phyloP scores from a whole-genome alignment of 768 basidiomycete species.

The Phlebiopsis flavidoalba region DNA sequence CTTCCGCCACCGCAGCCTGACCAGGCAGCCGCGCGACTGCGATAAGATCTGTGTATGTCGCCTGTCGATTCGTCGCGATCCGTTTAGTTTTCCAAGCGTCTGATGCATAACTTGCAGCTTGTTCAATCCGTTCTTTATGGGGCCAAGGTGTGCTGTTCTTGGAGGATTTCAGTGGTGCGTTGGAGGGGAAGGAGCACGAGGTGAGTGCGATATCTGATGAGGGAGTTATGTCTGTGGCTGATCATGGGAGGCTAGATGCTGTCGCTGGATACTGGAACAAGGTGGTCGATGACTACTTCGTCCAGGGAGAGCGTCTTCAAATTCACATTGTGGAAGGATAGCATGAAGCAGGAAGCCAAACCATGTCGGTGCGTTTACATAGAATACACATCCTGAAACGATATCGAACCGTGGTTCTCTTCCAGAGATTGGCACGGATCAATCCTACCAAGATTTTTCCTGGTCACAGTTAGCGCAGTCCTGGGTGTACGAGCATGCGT shows the following conservation, averaged over 20 bases:
- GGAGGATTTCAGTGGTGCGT: slow-evolving; percentile 63
- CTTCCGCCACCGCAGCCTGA: not conserved
- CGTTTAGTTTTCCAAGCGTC: not conserved
- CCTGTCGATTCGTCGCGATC: not conserved
- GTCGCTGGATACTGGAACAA: slow-evolving; percentile 53
- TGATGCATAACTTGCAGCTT: not conserved
- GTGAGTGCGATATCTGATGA: slow-evolving; percentile 27
- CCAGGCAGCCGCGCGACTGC: not conserved
- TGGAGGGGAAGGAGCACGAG: slow-evolving; percentile 48
- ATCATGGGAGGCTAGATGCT: not conserved
- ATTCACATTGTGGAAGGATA: slow-evolving; percentile 86
- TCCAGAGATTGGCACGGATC: slow-evolving; percentile 74
- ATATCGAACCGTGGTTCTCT: not conserved
- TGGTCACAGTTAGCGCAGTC: slow-evolving; percentile 81
- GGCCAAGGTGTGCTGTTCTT: slow-evolving; percentile 63
- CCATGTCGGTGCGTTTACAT: slow-evolving; percentile 62
- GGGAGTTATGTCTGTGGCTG: slow-evolving; percentile 1
- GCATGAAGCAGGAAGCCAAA: slow-evolving; percentile 72
- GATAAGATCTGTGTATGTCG: not conserved
- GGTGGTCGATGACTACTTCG: slow-evolving; percentile 66
- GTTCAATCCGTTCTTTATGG: slow-evolving; percentile 35
- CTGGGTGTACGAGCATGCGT: slow-evolving; percentile 79
- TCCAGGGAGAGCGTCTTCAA: slow-evolving; percentile 67
- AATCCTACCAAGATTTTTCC: slow-evolving; percentile 79
- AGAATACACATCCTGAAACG: not conserved